Base-by-base conservation (phyloP, 805 yeast genomes). In the Candida ovalis region DNA sequence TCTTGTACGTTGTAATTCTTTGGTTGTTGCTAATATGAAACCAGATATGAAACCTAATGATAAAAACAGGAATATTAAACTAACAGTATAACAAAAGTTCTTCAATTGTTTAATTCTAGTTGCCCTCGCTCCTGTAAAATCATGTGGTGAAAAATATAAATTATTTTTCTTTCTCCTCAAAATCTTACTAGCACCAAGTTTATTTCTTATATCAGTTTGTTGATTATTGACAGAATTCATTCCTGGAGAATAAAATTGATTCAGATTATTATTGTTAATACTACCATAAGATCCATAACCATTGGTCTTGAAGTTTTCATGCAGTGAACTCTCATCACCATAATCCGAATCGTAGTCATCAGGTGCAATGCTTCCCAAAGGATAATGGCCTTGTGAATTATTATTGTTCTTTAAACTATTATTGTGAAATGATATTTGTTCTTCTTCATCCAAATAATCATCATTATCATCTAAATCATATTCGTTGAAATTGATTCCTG, bases 41-140 rank as follows among this genome's bases (percentile, higher is more conserved):
- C 98, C 98, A 59, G 84, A 73, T 4, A 86, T 71, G 59, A 92
- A 89, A 1, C 96, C 96, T 27, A 86, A 63, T 0, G 82, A 70
- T 10, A 88, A 65, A n/a, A 88, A 71, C 13, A 76, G 62, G 15
- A 79, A 54, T 2, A 79, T 73, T 33, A 76, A 59, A 37, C 73
- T 55, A 30, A 76, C 52, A 0, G 82, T 74, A 52, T 77, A 78
- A 44, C 70, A 67, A 44, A 68, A 64, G 24, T 52, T 63, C 43
- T 55, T 60, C 5, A 69, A 41, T 42, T 67, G 71, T 40, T 49
- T 53, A 39, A 64, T 49, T 33, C 68, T 51, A n/a, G 56, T 53
- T 1, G 59, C 62, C 30, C 67, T 55, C 3, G 67, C 53, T 33
- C 68, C 57, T 0, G 71, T 68, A 44, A 69, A 69, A 50, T 69